phyloP scores from a whole-genome alignment of 805 yeast species.

The Lipomyces oligophaga region DNA sequence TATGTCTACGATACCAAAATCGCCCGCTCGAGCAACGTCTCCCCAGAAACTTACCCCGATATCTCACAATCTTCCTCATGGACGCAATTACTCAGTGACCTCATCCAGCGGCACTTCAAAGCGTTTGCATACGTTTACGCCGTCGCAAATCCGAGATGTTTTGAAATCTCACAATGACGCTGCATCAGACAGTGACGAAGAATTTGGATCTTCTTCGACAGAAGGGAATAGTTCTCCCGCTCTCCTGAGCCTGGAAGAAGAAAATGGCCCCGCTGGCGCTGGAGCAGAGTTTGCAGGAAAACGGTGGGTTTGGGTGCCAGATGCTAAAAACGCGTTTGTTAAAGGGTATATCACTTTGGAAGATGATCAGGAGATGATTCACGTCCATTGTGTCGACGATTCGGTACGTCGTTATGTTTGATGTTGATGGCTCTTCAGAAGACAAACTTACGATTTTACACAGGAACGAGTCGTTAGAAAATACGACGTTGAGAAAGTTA shows the following conservation, averaged over 20 bases:
- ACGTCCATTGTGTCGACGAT: conserved; percentile 44
- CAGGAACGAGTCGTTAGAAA: conserved; percentile 44
- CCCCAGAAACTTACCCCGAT: conserved; percentile 20
- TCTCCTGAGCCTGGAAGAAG: not conserved
- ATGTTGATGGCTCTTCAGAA: not conserved
- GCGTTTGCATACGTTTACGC: conserved; percentile 24
- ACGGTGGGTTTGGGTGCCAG: conserved; percentile 78
- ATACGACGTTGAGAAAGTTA: conserved; percentile 57
- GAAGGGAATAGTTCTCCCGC: not conserved
- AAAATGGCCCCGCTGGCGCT: conserved; percentile 14
- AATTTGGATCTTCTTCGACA: not conserved
- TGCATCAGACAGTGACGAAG: not conserved
- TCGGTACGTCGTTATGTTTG: conserved; percentile 30
- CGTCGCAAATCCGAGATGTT: conserved; percentile 15
- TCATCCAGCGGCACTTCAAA: conserved; percentile 4
- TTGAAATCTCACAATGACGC: conserved; percentile 6
- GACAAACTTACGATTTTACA: conserved; percentile 13
- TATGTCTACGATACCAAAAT: not conserved
- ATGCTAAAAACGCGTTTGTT: conserved; percentile 51
- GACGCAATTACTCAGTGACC: conserved; percentile 5
- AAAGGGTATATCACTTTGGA: conserved; percentile 58
- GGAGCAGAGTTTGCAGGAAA: conserved; percentile 40
- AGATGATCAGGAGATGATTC: conserved; percentile 38
- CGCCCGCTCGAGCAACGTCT: conserved; percentile 10
- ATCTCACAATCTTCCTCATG: conserved; percentile 18